A percentile compares a stretch with the other conserved stretches of the same genome.
phyloP scores from a whole-genome alignment of 257 asterid genomes.

The Solanum etuberosum region DNA sequence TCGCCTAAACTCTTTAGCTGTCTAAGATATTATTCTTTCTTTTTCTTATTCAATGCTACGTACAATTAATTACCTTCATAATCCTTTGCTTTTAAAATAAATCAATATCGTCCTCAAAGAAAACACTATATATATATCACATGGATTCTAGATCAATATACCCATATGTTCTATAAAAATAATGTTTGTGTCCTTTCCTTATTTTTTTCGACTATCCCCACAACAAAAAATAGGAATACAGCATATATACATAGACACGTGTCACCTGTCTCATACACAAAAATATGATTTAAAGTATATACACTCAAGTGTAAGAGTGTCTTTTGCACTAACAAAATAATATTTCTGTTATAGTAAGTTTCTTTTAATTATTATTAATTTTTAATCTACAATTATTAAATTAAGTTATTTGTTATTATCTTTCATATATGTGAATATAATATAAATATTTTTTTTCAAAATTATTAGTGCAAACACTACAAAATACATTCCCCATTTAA shows the following conservation, averaged over 20 bases:
- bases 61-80: not conserved
- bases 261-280: not conserved
- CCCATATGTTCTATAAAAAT: not conserved
- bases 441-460: not conserved
- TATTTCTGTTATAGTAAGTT: not conserved
- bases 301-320: not conserved
- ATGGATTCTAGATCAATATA: not conserved
- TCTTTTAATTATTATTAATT: not conserved
- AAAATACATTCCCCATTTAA: not conserved
- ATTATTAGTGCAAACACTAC: not conserved
- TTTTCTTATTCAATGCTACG: not conserved
- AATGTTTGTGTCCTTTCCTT: not conserved
- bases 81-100: not conserved
- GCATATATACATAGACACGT: not conserved
- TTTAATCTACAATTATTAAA: not conserved
- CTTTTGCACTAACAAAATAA: not conserved
- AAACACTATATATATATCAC: not conserved
- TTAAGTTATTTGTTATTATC: not conserved
- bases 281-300: not conserved
- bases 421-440: not conserved
- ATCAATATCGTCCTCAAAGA: not conserved
- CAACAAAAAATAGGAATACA: not conserved
- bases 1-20: not conserved
- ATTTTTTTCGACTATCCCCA: not conserved
- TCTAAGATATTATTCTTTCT: not conserved